Conservation (phyloP, 495 filamentous ascomycete species). For the Aspergillus ellipticus region DNA sequence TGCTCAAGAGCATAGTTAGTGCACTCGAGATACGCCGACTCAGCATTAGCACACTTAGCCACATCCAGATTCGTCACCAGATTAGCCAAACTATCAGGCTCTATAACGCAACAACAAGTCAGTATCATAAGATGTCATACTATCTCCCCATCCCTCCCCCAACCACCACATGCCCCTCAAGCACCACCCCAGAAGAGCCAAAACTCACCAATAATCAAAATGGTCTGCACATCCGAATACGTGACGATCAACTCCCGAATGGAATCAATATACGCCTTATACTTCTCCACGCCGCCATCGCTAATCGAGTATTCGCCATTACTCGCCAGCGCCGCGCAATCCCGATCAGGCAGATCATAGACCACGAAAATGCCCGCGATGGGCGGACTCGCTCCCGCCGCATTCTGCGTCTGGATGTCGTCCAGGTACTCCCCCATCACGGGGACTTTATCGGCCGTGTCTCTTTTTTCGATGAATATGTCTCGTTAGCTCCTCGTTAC, state of each 20-base stretch:
- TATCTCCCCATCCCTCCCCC: slow-evolving; percentile 35
- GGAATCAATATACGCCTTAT: slow-evolving; percentile 71
- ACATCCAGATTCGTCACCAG: slow-evolving; percentile 70
- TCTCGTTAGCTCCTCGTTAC: too few relatives aligned
- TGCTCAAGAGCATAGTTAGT: slow-evolving; percentile 67
- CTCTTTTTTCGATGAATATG: too few relatives aligned
- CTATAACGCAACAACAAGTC: slow-evolving; percentile 46
- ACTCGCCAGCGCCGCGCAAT: slow-evolving; percentile 72
- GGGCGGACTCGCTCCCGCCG: slow-evolving; percentile 45
- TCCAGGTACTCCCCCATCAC: slow-evolving; percentile 53
- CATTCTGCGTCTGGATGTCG: slow-evolving; percentile 54
- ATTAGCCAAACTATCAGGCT: slow-evolving; percentile 80
- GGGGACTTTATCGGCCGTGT: slow-evolving; percentile 56
- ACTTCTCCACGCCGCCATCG: slow-evolving; percentile 53
- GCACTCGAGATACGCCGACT: slow-evolving; percentile 62
- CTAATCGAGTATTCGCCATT: slow-evolving; percentile 71
- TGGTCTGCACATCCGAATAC: slow-evolving; percentile 30
- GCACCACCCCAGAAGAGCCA: too few relatives aligned
- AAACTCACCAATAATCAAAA: slow-evolving; percentile 53
- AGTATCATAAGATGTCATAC: slow-evolving; percentile 39
- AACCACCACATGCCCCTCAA: too few relatives aligned
- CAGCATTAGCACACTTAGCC: slow-evolving; percentile 59
- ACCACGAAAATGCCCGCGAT: slow-evolving; percentile 60
- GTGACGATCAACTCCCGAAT: slow-evolving; percentile 27
- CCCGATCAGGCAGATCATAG: slow-evolving; percentile 74